Evolutionary conservation across 2,329 filamentous ascomycete genomes (phyloP), one percentile per base, ranked within the genome.

Genomic region (Pyrenochaeta sp.): DNA sequence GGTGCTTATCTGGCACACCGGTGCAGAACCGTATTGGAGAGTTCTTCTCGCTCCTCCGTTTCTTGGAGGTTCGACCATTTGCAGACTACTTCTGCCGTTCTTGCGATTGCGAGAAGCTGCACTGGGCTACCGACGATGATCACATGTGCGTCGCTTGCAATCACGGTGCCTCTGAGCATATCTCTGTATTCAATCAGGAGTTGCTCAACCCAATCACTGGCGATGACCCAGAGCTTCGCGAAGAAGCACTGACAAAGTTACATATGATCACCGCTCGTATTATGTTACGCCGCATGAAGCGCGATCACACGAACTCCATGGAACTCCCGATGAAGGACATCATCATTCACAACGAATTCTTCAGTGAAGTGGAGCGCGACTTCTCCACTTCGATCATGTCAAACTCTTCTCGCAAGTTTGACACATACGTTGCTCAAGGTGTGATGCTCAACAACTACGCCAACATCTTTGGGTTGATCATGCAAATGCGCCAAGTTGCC

Each of bases 401-500:
- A 15, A 96, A 91, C 73, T 90, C 91, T 7, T 87, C 90, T 57
- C 90, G 95, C 60, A 89, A 93, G 69, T 99, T 98, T 66, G 92
- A 98, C 72, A 98, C 93, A 0, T 99, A 98, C 66, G 95, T 98
- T 37, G 90, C 92, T 19, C 91, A 93, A 63, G 93, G 93, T 81
- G 94, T 98, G 22, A 88, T 99, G 78, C 85, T 99, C 50, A 84
- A 98, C 83, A 77, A 77, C 75, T 98, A 98, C 68, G 95, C 95
- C 81, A 99, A 99, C 76, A 98, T 99, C 65, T 99, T 99, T 71
- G 94, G 93, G 73, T 85, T 99, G 54, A 97, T 99, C 73, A 98
- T 98, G 92, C 93, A 97, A 78, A 98, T 99, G 94, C 90, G 95
- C 54, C 95, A 99, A 80, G 92, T 97, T 27, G 93, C 95, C 7